phyloP scores from a whole-genome alignment of 1,284 basidiomycete genomes.

The Leccinum ponderosum region DNA sequence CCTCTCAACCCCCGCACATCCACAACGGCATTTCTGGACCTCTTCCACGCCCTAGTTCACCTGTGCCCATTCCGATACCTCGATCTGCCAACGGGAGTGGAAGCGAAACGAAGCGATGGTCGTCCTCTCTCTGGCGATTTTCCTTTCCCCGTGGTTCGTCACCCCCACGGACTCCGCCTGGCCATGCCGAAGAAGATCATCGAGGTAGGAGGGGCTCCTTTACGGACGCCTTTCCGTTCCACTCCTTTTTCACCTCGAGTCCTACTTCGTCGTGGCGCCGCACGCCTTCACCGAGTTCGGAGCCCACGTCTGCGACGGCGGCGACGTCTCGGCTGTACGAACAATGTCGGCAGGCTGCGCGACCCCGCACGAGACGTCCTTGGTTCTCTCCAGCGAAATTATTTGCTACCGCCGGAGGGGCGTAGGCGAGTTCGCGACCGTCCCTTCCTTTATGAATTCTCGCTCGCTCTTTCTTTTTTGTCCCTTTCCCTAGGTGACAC shows the following conservation, averaged over 20 bases:
- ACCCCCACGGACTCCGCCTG: conserved; percentile 27
- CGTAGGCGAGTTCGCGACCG: conserved; percentile 27
- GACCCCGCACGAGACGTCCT: conserved; percentile 51
- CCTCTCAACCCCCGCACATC: conserved; percentile 11
- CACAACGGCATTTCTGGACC: conserved; percentile 16
- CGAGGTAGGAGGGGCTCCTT: conserved; percentile 33
- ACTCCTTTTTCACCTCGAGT: conserved; percentile 34
- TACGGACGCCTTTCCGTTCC: conserved; percentile 50
- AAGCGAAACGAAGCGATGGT: conserved; percentile 35
- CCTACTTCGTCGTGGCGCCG: conserved; percentile 36
- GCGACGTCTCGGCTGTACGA: conserved; percentile 22
- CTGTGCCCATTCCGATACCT: conserved; percentile 37
- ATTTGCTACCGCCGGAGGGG: conserved; percentile 45
- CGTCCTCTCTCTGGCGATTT: conserved; percentile 44
- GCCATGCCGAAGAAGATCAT: conserved; percentile 24
- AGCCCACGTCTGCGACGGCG: conserved; percentile 14
- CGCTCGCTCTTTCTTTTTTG: conserved; percentile 2
- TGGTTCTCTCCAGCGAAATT: conserved; percentile 61
- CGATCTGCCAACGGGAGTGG: conserved; percentile 34
- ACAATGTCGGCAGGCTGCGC: conserved; percentile 40
- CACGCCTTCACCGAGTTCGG: conserved; percentile 30
- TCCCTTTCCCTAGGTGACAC: conserved; percentile 8
- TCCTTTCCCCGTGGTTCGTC: conserved; percentile 42
- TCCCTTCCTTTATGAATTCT: conserved; percentile 13
- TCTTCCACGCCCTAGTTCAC: conserved; percentile 30